Conservation (phyloP, 2,329 filamentous ascomycete genomes). For the Apiospora sp. region DNA sequence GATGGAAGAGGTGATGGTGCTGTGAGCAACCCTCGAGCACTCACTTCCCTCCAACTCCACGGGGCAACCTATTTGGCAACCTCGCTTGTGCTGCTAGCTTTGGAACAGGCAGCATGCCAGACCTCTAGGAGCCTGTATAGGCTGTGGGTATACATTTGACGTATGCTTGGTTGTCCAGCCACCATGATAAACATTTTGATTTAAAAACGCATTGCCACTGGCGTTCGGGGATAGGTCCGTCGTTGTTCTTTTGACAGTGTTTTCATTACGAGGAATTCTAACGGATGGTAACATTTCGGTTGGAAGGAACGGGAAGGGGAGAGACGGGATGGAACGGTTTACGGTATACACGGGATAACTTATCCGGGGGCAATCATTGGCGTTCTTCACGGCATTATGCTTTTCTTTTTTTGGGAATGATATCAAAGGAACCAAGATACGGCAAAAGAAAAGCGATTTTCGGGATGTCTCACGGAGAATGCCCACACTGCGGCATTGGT, state of each 20-base stretch:
- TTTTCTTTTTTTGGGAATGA: not conserved
- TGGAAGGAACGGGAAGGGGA: not conserved
- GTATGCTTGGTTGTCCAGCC: not conserved
- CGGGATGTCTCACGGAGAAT: constrained; percentile 2
- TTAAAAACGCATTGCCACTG: constrained; percentile 17
- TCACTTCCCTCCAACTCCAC: not conserved
- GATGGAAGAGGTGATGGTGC: constrained; percentile 62
- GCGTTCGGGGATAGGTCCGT: not conserved
- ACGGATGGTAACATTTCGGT: constrained; percentile 1
- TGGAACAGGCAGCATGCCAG: not conserved
- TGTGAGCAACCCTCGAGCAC: not conserved
- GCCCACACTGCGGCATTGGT: not conserved
- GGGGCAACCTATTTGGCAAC: not conserved
- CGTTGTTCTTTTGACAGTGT: not conserved
- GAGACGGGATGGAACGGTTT: not conserved
- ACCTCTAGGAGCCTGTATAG: not conserved
- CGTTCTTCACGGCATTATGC: constrained; percentile 15
- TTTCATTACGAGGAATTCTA: not conserved
- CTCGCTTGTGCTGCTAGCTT: not conserved
- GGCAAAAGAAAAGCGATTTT: constrained; percentile 22
- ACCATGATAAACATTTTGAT: constrained; percentile 2
- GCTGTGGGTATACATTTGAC: not conserved
- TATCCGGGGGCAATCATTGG: not conserved
- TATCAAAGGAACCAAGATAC: not conserved
- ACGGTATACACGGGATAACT: constrained; percentile 12